Conservation (phyloP, 1,139 yeast species). For the Kluyveromyces sp. region DNA sequence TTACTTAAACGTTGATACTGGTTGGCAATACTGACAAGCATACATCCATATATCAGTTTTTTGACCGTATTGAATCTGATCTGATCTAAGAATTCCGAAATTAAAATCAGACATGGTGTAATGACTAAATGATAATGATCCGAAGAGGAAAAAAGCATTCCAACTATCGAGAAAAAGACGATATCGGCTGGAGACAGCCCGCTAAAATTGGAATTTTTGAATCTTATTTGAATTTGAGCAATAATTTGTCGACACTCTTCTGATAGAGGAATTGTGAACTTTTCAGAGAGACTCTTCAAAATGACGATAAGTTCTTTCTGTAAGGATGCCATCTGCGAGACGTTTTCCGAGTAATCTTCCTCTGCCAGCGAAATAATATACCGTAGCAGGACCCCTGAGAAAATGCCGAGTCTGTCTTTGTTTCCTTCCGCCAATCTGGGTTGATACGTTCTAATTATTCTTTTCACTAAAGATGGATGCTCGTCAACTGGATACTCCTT, state of each 20-base stretch:
- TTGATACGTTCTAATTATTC: slow-evolving; percentile 55
- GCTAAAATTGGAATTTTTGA: slow-evolving; percentile 27
- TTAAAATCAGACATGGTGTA: slow-evolving; percentile 71
- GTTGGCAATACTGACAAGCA: slow-evolving; percentile 55
- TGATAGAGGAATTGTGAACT: slow-evolving; percentile 58
- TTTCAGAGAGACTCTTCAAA: slow-evolving; percentile 56
- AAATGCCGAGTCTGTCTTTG: slow-evolving; percentile 61
- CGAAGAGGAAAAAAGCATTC: slow-evolving; percentile 80
- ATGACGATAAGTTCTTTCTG: slow-evolving; percentile 45
- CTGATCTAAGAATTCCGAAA: slow-evolving; percentile 63
- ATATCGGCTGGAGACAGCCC: slow-evolving; percentile 41
- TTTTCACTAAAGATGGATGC: slow-evolving; percentile 45
- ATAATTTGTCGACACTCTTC: slow-evolving; percentile 46
- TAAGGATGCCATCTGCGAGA: slow-evolving; percentile 25
- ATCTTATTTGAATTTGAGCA: slow-evolving; percentile 43
- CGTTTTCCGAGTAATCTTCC: slow-evolving; percentile 26
- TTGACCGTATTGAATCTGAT: slow-evolving; percentile 35
- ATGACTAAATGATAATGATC: slow-evolving; percentile 91
- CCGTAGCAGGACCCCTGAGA: slow-evolving; percentile 59
- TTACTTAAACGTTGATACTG: slow-evolving; percentile 75
- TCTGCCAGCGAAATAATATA: slow-evolving; percentile 51
- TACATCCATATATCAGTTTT: slow-evolving; percentile 46
- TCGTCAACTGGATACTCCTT: slow-evolving; percentile 37
- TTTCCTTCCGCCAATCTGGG: slow-evolving; percentile 79
- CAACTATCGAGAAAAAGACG: slow-evolving; percentile 61